These are phyloP conservation scores for Dovyalis caffra DNA, from an alignment of 345 rosid species.

Conservation along the genomic window DNA sequence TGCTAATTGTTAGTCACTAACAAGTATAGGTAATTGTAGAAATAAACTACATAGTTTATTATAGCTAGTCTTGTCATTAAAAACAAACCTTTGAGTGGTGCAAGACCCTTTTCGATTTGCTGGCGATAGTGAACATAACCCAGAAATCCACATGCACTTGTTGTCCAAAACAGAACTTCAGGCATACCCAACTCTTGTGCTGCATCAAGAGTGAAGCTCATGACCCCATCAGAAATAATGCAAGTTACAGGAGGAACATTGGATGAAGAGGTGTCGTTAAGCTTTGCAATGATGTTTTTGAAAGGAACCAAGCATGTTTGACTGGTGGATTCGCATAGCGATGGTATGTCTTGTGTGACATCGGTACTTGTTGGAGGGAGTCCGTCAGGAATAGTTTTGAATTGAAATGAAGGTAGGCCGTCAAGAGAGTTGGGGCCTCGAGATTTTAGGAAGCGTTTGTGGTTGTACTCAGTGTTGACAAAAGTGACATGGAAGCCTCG, in stretches of 20 bases:
- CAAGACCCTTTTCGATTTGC: conserved; percentile 6
- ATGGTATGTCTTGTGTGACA: conserved; percentile 16
- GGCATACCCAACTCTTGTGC: conserved; percentile 16
- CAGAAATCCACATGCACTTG: conserved; percentile 22
- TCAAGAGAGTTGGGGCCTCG: conserved; percentile 16
- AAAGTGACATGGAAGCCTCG: too few relatives aligned
- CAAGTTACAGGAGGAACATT: too few relatives aligned
- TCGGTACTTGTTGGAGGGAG: conserved; percentile 11
- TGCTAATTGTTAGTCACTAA: too few relatives aligned
- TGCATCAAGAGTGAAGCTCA: conserved; percentile 18
- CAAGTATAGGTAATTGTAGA: too few relatives aligned
- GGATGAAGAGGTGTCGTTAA: conserved; percentile 7
- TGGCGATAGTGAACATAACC: conserved; percentile 5
- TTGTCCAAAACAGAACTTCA: conserved; percentile 19
- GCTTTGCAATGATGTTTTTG: not conserved
- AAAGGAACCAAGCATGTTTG: conserved; percentile 2
- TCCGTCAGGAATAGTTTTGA: conserved; percentile 19
- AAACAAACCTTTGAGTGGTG: conserved; percentile 13
- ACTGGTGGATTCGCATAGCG: conserved; percentile 11
- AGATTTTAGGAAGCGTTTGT: conserved; percentile 19
- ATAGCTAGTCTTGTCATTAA: too few relatives aligned
- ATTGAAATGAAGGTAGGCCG: conserved; percentile 19
- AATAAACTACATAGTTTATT: too few relatives aligned
- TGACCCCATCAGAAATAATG: conserved; percentile 9
- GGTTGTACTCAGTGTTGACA: too few relatives aligned